Evolutionary conservation across 2,329 filamentous ascomycete species (phyloP).

Genomic region (Ophiostoma himal-ulmi): DNA sequence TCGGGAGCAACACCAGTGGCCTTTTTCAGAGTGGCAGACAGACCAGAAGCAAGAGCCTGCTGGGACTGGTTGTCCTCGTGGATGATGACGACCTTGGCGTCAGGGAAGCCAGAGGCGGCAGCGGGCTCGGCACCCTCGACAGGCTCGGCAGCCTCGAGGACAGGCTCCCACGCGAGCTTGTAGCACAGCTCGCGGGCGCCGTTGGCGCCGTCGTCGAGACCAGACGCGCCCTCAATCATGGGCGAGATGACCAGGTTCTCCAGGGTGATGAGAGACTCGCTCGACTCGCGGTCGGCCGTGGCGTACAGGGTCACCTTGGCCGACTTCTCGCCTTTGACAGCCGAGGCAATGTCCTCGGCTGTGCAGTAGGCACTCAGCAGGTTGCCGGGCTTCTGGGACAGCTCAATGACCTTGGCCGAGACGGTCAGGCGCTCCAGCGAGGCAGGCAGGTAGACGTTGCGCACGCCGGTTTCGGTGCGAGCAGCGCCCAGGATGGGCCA

Average conservation of each 20-base stretch:
- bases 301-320: conserved; percentile 43
- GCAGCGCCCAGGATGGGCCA: conserved; percentile 19
- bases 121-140: background rate
- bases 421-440: conserved; percentile 43
- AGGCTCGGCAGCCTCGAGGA: conserved; percentile 26
- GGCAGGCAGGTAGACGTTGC: conserved; percentile 44
- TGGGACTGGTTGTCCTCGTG: conserved; percentile 18
- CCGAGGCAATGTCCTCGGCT: conserved; percentile 33
- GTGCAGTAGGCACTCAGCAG: conserved; percentile 41
- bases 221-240: background rate
- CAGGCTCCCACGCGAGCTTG: conserved; percentile 17
- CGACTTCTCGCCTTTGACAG: conserved; percentile 32
- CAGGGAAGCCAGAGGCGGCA: conserved; percentile 27
- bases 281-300: background rate
- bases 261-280: conserved; percentile 26
- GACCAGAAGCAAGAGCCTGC: conserved; percentile 23
- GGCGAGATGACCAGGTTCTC: conserved; percentile 17
- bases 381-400: conserved; percentile 32
- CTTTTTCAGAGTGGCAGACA: background rate
- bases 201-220: conserved; percentile 29
- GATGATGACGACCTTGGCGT: conserved; percentile 25
- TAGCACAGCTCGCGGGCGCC: conserved; percentile 1
- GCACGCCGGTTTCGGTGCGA: conserved; percentile 26
- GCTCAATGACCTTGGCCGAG: conserved; percentile 31
- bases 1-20: background rate